Evolutionary conservation across 177 flowering plant genomes (phyloP), one percentile per base, ranked within the genome.

Genomic region (Vitis hybrid): DNA sequence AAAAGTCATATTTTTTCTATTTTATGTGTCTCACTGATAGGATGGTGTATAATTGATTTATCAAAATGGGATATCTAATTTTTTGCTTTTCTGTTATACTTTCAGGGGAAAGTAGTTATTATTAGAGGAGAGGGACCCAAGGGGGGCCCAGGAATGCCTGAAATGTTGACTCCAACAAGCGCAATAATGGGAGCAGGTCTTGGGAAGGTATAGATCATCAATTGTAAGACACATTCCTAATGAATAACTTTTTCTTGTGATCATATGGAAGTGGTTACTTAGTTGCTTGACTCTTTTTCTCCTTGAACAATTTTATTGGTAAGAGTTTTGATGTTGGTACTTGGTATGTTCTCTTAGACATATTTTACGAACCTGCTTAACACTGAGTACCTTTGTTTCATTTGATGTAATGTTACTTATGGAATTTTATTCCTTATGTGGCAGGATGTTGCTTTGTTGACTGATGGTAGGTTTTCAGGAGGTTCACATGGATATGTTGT

Each of bases 141-240:
- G 74, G 99, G 99, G 1, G 99, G 99, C 58, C 98, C 98, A n/a
- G 99, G 99, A 73, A 96, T 96, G 99, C 97, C 98, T 74, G 99
- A 96, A 78, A 96, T 96, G 99, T 83, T 96, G 54, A 96, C 95
- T 58, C 99, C 99, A 68, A 93, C 99, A 24, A 96, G 99, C 84
- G 99, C 98, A 48, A 93, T 96, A 73, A 93, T 93, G 97, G 98
- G 98, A 58, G 99, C 99, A 21, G 98, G 99, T 66, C 95, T 96
- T 56, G 99, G 99, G 65, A 96, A 96, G 99, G 99, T 93, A 83
- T 52, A 21, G 21, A 30, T 48, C 15, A 3, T 51, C 19, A 4
- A 56, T 64, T 14, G 40, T 35, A 35, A 35, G 6, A 35, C 40
- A 35, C 32, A 62, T 24, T 24, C 30, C 18, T 5, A 19, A 48